Evolutionary conservation across 345 rosid species (phyloP).

Genomic region (Brassica cretica): DNA sequence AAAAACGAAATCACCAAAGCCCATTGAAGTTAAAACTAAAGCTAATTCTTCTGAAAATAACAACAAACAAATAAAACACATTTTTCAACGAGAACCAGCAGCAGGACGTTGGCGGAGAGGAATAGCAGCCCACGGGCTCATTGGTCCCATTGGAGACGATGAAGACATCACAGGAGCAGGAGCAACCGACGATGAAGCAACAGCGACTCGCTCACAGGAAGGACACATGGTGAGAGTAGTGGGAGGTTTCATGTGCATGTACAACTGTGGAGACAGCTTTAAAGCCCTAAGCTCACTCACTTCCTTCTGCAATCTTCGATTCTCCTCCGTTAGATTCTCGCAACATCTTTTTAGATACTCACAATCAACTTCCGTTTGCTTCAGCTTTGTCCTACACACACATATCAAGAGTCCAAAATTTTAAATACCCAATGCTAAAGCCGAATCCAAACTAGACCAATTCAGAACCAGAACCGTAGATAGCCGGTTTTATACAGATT

Average conservation of each 20-base stretch:
- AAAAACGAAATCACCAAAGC: constrained; percentile 9
- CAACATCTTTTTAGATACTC: constrained; percentile 77
- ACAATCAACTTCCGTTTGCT: constrained; percentile 91
- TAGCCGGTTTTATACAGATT: not conserved
- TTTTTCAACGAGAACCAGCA: constrained; percentile 35
- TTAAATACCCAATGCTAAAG: not conserved
- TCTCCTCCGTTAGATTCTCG: constrained; percentile 76
- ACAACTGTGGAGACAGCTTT: constrained; percentile 77
- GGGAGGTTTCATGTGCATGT: constrained; percentile 89
- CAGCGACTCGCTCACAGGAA: constrained; percentile 75
- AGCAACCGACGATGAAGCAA: constrained; percentile 44
- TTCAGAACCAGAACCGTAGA: not conserved
- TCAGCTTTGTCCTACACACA: constrained; percentile 70
- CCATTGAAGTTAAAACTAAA: constrained; percentile 1
- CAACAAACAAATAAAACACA: not conserved
- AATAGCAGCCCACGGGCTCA: constrained; percentile 58
- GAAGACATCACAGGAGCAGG: constrained; percentile 39
- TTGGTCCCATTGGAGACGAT: constrained; percentile 31
- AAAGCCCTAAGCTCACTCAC: constrained; percentile 81
- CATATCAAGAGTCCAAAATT: not conserved
- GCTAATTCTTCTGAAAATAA: not conserved
- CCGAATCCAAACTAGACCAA: not conserved
- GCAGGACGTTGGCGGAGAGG: constrained; percentile 44
- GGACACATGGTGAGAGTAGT: constrained; percentile 93
- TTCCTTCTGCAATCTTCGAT: constrained; percentile 77